Conservation (phyloP, 2,329 filamentous ascomycete species). For the Penicillium digitatum region DNA sequence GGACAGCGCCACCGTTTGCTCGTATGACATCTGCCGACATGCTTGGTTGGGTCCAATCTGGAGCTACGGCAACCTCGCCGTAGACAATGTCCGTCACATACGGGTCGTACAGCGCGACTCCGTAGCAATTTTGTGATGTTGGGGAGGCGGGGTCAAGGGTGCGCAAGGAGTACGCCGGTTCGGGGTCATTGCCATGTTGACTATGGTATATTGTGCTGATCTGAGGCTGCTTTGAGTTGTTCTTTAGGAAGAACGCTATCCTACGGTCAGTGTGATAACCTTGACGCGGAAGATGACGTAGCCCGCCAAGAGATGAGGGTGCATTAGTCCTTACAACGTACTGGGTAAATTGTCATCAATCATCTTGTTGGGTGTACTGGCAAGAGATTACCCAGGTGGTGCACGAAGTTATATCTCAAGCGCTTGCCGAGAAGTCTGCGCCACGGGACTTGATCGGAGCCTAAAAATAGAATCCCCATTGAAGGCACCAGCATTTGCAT, state of each 20-base stretch:
- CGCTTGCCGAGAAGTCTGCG: constrained; percentile 8
- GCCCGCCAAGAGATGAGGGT: background rate
- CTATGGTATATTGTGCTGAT: constrained; percentile 45
- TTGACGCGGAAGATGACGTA: constrained; percentile 14
- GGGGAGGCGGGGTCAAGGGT: constrained; percentile 68
- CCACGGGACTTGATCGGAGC: constrained; percentile 21
- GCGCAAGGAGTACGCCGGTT: constrained; percentile 74
- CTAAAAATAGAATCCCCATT: constrained; percentile 24
- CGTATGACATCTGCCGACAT: constrained; percentile 78
- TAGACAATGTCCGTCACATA: constrained; percentile 77
- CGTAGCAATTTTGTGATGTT: constrained; percentile 76
- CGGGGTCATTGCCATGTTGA: constrained; percentile 75
- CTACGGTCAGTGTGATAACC: constrained; percentile 10
- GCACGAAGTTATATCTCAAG: constrained; percentile 12
- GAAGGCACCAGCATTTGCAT: constrained; percentile 4
- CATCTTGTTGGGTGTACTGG: constrained; percentile 52
- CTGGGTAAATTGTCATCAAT: constrained; percentile 91
- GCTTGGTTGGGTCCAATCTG: constrained; percentile 79
- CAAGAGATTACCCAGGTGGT: background rate
- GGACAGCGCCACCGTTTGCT: constrained; percentile 60
- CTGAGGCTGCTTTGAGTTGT: constrained; percentile 40
- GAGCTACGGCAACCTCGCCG: constrained; percentile 77
- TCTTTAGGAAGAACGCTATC: constrained; percentile 58
- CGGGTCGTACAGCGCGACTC: constrained; percentile 77
- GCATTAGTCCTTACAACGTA: constrained; percentile 46